Percentiles rank a stretch among this genome's conserved stretches.
phyloP scores from a whole-genome alignment of 768 basidiomycete genomes.

The Roridomyces roridus region DNA sequence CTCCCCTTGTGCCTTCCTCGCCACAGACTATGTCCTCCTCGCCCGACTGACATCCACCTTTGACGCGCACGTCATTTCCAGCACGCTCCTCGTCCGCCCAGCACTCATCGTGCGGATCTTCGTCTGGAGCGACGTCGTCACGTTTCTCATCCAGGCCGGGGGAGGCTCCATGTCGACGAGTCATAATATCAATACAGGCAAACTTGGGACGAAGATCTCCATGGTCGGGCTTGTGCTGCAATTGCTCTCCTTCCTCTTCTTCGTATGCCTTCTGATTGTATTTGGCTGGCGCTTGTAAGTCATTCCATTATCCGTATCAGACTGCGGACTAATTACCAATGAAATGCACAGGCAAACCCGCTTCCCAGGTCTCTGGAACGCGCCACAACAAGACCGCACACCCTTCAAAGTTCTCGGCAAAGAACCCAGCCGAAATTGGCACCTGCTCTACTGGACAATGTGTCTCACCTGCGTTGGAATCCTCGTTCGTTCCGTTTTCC shows the following conservation, averaged over 20 bases:
- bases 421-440: constrained; percentile 3
- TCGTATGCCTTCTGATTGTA: neutral
- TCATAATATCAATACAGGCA: neutral
- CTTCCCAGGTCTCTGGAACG: constrained; percentile 11
- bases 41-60: neutral
- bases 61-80: neutral
- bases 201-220: constrained; percentile 15
- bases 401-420: neutral
- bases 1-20: neutral
- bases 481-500: constrained; percentile 18
- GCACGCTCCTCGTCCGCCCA: constrained; percentile 5
- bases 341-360: neutral
- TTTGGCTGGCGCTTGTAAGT: constrained; percentile 14
- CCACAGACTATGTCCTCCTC: constrained; percentile 3
- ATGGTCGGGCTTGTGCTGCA: constrained; percentile 6
- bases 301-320: neutral
- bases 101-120: constrained; percentile 2
- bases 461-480: constrained; percentile 11
- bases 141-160: neutral
- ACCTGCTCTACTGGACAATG: constrained; percentile 11
- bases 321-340: neutral
- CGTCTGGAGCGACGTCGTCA: constrained; percentile 8
- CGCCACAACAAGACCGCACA: neutral
- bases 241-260: constrained; percentile 7
- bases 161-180: neutral